Base-by-base conservation (phyloP, 768 basidiomycete genomes). In the Trichaptum fuscoviolaceum region DNA sequence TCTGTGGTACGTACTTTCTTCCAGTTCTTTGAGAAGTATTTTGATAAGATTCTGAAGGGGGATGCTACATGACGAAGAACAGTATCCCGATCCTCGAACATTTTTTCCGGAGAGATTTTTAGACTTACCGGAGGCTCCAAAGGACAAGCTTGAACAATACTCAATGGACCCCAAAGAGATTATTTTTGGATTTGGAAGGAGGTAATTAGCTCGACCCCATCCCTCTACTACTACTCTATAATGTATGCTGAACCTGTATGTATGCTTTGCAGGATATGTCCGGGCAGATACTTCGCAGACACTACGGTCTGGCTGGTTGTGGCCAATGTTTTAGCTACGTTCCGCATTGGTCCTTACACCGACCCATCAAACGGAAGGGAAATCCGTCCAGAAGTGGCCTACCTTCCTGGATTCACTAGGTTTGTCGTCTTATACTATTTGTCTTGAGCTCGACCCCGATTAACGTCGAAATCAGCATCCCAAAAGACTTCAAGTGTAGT, bases 321-420 rank as follows among this genome's bases (percentile, higher is more conserved):
- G 8, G 69, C 68, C 2, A 66, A 27, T n/a, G 69, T 70, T 57
- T 60, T 70, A 9, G 63, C 69, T 15, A 34, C 58, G 20, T 70
- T 63, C 62, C 52, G 66, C 3, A 66, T 69, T 20, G 10, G 60
- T 24, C 67, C 65, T 23, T 23, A 24, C 10, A 60, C 66, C 6
- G 69, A 69, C 57, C 42, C 42, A 52, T 20, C 20, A 12, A 52
- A 12, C 20, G 42, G 42, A 15, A 52, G 15, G 42, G 42, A 52
- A 20, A 52, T 52, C 20, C 42, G 12, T 20, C 42, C 42, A 15
- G 42, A 52, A 52, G 42, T 52, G 42, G 42, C 42, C 10, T 52
- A 52, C 10, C 42, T 15, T 15, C 15, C 42, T 20, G 42, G 42
- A 20, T 52, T 52, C 42, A 52, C 42, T 6, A 52, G 42, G 42